Conservation (phyloP, 2,329 filamentous ascomycete species). For the Apiospora hydei region DNA sequence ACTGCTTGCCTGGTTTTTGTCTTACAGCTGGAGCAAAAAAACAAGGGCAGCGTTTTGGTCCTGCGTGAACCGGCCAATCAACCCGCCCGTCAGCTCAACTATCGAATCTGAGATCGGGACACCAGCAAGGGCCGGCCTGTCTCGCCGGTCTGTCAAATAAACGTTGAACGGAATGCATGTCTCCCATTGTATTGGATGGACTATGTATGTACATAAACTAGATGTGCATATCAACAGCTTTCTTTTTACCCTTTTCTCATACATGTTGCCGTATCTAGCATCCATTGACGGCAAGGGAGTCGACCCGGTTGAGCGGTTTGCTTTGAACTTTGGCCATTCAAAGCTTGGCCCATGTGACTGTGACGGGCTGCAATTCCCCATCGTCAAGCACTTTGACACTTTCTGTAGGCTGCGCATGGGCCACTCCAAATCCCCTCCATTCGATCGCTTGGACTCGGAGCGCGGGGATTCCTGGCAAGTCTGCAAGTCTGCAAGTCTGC, state of each 20-base stretch:
- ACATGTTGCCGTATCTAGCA: no score
- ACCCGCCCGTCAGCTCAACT: background rate
- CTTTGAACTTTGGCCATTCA: background rate
- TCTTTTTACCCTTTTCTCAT: background rate
- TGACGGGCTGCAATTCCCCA: background rate
- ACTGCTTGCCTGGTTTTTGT: constrained; percentile 1
- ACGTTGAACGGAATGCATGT: background rate
- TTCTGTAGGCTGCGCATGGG: background rate
- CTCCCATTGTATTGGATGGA: background rate
- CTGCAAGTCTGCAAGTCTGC: background rate
- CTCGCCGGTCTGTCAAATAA: background rate
- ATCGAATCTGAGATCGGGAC: constrained; percentile 2
- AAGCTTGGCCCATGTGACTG: constrained; percentile 2
- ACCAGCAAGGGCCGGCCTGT: constrained; percentile 3
- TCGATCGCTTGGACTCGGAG: background rate
- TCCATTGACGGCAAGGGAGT: background rate
- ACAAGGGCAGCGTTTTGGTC: constrained; percentile 7
- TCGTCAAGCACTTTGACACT: constrained; percentile 3
- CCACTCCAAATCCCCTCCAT: constrained; percentile 13
- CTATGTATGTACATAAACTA: background rate
- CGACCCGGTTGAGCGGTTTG: constrained; percentile 7
- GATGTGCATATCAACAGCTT: background rate
- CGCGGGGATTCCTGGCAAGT: background rate
- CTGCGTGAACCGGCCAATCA: background rate
- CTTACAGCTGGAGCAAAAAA: constrained; percentile 11